phyloP scores from a whole-genome alignment of 139 green algal species.

The Pleodorina starrii region DNA sequence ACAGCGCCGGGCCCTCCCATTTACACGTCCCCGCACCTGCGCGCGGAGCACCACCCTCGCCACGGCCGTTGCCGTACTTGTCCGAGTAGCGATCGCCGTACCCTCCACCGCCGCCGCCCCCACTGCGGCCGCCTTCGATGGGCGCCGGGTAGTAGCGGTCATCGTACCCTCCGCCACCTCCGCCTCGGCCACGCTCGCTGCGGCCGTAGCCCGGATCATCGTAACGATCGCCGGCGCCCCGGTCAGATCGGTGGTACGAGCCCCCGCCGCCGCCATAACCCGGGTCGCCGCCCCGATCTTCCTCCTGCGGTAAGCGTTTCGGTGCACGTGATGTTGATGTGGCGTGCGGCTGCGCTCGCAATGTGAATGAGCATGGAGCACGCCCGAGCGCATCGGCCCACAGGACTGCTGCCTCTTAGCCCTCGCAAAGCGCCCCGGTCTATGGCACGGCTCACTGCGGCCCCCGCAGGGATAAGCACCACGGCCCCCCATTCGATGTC shows the following conservation, averaged over 20 bases:
- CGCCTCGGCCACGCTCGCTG: not conserved
- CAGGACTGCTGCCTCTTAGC: no score
- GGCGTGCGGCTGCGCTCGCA: no score
- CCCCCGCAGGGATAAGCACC: no score
- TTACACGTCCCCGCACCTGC: no score
- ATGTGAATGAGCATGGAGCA: no score
- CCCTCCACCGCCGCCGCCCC: not conserved
- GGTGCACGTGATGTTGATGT: no score
- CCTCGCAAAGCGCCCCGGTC: no score
- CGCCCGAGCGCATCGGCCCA: no score
- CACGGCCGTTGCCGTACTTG: not conserved
- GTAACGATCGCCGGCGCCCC: not conserved
- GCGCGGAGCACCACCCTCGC: no score
- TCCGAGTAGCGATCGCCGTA: slow-evolving; percentile 32
- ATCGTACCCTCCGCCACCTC: slow-evolving; percentile 12
- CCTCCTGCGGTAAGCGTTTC: not conserved
- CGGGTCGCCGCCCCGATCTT: not conserved
- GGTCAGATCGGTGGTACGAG: not conserved
- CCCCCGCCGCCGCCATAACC: not conserved
- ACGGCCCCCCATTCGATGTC: no score
- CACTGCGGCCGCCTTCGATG: not conserved
- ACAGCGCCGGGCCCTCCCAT: no score
- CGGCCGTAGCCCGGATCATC: slow-evolving; percentile 11
- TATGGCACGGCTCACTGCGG: no score
- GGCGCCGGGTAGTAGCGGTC: slow-evolving; percentile 4